Evolutionary conservation across 139 green algal species (phyloP).

Genomic region (Astrephomene gubernaculifera): DNA sequence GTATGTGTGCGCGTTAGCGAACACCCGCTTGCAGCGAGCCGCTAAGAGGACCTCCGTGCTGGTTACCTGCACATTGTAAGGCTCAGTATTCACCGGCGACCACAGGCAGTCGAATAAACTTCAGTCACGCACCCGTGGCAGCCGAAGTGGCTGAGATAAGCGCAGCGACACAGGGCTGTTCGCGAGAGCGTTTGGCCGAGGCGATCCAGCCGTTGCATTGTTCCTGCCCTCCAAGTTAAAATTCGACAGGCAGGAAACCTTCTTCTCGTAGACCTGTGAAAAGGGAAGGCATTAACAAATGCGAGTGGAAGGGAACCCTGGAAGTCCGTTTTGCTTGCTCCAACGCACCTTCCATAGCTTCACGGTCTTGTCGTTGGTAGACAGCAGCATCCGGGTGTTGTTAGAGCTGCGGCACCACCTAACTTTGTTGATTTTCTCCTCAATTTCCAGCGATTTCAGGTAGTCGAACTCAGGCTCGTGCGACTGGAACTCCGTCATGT

Average conservation of each 20-base stretch:
- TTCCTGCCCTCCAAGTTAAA: slow-evolving; percentile 83
- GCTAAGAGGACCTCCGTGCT: slow-evolving; percentile 66
- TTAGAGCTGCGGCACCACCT: slow-evolving; percentile 81
- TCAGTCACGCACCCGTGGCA: slow-evolving; percentile 31
- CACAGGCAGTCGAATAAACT: background rate
- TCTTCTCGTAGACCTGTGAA: slow-evolving; percentile 90
- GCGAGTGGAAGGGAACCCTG: background rate
- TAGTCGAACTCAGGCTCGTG: slow-evolving; percentile 99
- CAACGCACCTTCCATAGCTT: slow-evolving; percentile 97
- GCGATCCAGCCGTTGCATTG: slow-evolving; percentile 3
- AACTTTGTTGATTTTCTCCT: slow-evolving; percentile 99
- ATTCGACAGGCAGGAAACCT: slow-evolving; percentile 79
- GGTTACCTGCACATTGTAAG: slow-evolving; percentile 48
- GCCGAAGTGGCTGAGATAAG: slow-evolving; percentile 14
- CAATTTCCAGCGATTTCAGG: slow-evolving; percentile 98
- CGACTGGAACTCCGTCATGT: slow-evolving; percentile 99
- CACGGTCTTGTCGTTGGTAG: slow-evolving; percentile 98
- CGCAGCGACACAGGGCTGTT: slow-evolving; percentile 34
- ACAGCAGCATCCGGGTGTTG: slow-evolving; percentile 83
- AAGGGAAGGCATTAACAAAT: too few species aligned
- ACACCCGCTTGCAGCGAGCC: slow-evolving; percentile 78
- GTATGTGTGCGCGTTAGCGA: slow-evolving; percentile 96
- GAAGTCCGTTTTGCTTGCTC: background rate
- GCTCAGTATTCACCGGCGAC: background rate
- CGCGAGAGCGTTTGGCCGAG: slow-evolving; percentile 37